Evolutionary conservation across 2,329 filamentous ascomycete species (phyloP), one percentile per base, ranked within the genome.

Genomic region (Diatrype stigma): DNA sequence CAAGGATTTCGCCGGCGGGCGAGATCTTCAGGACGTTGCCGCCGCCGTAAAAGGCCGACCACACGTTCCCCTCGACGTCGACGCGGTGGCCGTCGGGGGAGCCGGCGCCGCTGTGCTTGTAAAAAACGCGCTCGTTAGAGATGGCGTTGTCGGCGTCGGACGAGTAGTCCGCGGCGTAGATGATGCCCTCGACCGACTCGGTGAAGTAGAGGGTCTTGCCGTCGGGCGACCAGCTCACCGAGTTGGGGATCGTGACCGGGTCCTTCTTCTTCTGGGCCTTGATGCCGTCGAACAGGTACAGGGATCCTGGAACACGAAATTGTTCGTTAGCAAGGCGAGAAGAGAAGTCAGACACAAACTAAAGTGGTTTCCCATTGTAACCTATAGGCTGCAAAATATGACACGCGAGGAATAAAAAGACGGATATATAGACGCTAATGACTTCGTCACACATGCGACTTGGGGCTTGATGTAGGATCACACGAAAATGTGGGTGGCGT

Each of bases 41-140:
- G 55, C 87, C 88, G 49, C 90, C 90, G 65, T 90, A 94, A n/a
- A 94, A 77, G 7, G 90, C 89, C 54, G 88, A 85, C 92, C 93
- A 96, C 62, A 96, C 78, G 72, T 87, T 86, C n/a, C 90, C 91
- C 49, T 95, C 83, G 42, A 79, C 80, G 64, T 96, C 92, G 62
- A 95, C 81, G 55, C 86, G 85, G 70, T 93, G 92, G 2, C 92
- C 92, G 69, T 96, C 92, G 1, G 90, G 90, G 55, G 83, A 81
- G 45, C 86, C 85, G 23, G 78, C 68, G 1, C 80, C 80, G 3
- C 80, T 76, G 64, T 91, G 83, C 51, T 79, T 74, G 72, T 91
- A 93, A 71, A 91, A 90, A 35, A 86, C 74, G 50, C 87, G 82
- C 63, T 83, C 80, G 68, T 88, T 86, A 51, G 78, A 80, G 48